Evolutionary conservation across 805 yeast genomes (phyloP), one percentile per base, ranked within the genome.

Genomic region (Saccharomyces eubayanus): DNA sequence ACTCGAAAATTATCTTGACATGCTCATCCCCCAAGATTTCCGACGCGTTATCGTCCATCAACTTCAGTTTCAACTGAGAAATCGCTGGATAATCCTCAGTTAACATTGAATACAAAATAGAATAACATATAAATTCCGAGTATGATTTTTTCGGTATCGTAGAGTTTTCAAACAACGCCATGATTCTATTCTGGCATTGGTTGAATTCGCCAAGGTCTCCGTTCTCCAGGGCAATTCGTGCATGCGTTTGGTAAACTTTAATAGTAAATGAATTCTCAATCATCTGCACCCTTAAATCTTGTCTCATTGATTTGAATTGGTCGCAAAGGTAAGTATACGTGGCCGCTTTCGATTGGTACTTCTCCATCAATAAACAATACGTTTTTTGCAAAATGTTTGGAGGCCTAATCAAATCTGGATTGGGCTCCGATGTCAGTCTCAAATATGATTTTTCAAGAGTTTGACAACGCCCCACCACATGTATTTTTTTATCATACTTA

Each of bases 121-220:
- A 75, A 68, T 88, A 91, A 48, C 88, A 77, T 43, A 82, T 69
- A 62, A 88, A 89, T 64, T 91, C 97, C 12, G 73, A 66, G 10
- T 74, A 71, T 3, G 66, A 59, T 28, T 60, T 63, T 31, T 59
- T 61, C 16, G 43, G 43, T n/a, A 72, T 65, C 8, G 71, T 68
- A 5, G 73, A 72, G 27, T 62, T 61, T 28, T 74, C 78, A 64
- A 85, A 91, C 27, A 91, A 72, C 47, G 78, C 74, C 57, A 80
- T 80, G 50, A 94, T 71, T 62, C 89, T 89, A 14, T 95, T 82
- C 68, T 87, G 96, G 67, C 98, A 94, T 68, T 92, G 97, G 72
- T 94, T 94, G 68, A 87, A 90, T 68, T 94, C 98, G 9, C 97
- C 97, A 57, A 92, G 71, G 68, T 92, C 99, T 45, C 80, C 77